Percentiles rank a stretch among this genome's conserved stretches.
phyloP scores from a whole-genome alignment of 352 stramenopile species.

The Pythium scleroteichum region DNA sequence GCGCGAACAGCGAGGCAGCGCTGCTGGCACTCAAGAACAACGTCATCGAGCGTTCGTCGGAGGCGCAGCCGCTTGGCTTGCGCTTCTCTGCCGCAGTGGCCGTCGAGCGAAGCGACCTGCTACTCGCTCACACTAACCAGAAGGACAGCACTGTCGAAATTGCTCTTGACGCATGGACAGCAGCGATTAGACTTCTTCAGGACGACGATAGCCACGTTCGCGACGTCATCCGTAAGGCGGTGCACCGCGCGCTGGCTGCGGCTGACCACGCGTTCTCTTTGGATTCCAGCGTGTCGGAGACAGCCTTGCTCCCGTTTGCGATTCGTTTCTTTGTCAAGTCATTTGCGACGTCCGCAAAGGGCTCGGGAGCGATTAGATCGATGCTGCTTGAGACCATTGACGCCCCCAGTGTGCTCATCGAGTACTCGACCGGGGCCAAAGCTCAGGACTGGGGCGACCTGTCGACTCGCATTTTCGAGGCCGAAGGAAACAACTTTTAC shows the following conservation, averaged over 20 bases:
- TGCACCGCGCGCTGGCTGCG: slow-evolving; percentile 36
- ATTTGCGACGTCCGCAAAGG: slow-evolving; percentile 36
- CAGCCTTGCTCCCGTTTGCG: slow-evolving; percentile 49
- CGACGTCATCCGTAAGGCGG: slow-evolving; percentile 32
- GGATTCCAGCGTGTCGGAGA: slow-evolving; percentile 40
- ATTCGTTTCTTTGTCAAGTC: slow-evolving; percentile 47
- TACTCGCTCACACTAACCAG: slow-evolving; percentile 28
- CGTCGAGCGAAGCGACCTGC: slow-evolving; percentile 47
- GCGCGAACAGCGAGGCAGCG: slow-evolving; percentile 8
- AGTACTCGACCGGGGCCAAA: slow-evolving; percentile 46
- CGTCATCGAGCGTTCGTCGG: slow-evolving; percentile 45
- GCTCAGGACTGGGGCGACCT: slow-evolving; percentile 56
- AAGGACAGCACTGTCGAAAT: slow-evolving; percentile 24
- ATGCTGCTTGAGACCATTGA: slow-evolving; percentile 46
- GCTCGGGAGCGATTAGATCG: slow-evolving; percentile 27
- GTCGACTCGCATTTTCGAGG: slow-evolving; percentile 74
- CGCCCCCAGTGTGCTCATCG: slow-evolving; percentile 37
- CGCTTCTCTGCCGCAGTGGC: slow-evolving; percentile 57
- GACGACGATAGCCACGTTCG: slow-evolving; percentile 58
- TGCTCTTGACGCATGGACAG: slow-evolving; percentile 55
- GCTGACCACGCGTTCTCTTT: slow-evolving; percentile 1
- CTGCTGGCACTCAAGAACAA: slow-evolving; percentile 30
- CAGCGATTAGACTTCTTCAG: slow-evolving; percentile 63
- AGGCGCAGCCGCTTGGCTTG: slow-evolving; percentile 59
- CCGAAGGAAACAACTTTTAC: slow-evolving; percentile 82